These are phyloP conservation scores for Mimosa bimucronata DNA, from an alignment of 306 rosid genomes.

Conservation along the genomic window DNA sequence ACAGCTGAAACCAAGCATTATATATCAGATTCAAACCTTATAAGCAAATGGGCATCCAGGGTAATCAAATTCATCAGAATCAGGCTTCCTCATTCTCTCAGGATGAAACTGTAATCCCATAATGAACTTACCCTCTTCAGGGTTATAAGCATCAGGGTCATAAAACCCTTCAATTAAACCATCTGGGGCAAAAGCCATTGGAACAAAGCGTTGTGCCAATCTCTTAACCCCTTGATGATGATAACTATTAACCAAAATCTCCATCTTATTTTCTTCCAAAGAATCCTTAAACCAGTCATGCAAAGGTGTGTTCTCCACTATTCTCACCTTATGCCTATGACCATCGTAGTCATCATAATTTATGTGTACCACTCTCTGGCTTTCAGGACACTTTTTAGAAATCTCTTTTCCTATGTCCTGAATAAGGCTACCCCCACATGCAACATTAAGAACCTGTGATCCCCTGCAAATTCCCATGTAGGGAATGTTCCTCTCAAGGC, in stretches of 20 bases:
- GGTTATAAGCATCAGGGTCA: constrained; percentile 87
- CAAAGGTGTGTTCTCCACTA: constrained; percentile 80
- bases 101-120: constrained; percentile 98
- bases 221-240: constrained; percentile 94
- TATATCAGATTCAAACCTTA: constrained; percentile 48
- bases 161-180: constrained; percentile 89
- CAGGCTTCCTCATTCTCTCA: constrained; percentile 74
- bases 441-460: constrained; percentile 84
- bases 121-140: constrained; percentile 87
- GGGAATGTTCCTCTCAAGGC: constrained; percentile 91
- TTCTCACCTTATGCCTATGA: constrained; percentile 73
- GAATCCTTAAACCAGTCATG: constrained; percentile 79
- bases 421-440: constrained; percentile 86
- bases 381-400: constrained; percentile 42
- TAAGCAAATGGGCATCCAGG: constrained; percentile 89
- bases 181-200: constrained; percentile 87
- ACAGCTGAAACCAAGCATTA: not conserved
- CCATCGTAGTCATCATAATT: constrained; percentile 89
- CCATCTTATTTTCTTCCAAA: constrained; percentile 57
- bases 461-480: constrained; percentile 94
- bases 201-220: constrained; percentile 80
- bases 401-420: constrained; percentile 78
- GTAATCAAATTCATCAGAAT: constrained; percentile 87
- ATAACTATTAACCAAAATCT: constrained; percentile 83
- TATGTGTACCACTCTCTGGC: constrained; percentile 61